Evolutionary conservation across 2,329 filamentous ascomycete species (phyloP).

Genomic region (Tolypocladium sp.): DNA sequence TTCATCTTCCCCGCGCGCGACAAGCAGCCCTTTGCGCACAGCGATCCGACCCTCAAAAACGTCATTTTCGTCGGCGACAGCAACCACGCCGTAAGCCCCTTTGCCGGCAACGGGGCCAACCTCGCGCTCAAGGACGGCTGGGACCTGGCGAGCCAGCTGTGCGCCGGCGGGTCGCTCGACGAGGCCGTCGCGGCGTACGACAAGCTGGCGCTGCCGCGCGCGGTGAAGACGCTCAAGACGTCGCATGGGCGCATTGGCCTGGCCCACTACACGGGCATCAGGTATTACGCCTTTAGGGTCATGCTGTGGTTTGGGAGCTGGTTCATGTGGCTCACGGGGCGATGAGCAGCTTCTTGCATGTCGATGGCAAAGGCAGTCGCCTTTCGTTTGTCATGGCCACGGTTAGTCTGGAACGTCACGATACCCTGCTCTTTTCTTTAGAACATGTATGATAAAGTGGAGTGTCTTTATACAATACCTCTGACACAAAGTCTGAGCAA

Average conservation of each 20-base stretch:
- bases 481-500: neutral
- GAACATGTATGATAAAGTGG: neutral
- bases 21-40: constrained; percentile 29
- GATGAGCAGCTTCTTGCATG: neutral
- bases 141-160: constrained; percentile 27
- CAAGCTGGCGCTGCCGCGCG: constrained; percentile 20
- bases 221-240: constrained; percentile 10
- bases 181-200: constrained; percentile 22
- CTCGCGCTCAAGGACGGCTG: constrained; percentile 32
- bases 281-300: neutral
- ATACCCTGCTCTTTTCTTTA: neutral
- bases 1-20: constrained; percentile 29
- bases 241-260: constrained; percentile 8
- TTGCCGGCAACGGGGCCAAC: constrained; percentile 35
- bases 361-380: too few relatives aligned
- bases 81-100: constrained; percentile 35
- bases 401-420: neutral
- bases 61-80: constrained; percentile 34
- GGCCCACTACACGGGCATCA: constrained; percentile 5
- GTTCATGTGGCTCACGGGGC: neutral
- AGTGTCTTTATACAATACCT: neutral
- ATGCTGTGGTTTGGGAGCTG: constrained; percentile 1
- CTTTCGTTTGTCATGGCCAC: neutral
- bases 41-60: neutral
- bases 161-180: constrained; percentile 11